Evolutionary conservation across 768 basidiomycete genomes (phyloP), one percentile per base, ranked within the genome.

Genomic region (Pulveroboletus sp.): DNA sequence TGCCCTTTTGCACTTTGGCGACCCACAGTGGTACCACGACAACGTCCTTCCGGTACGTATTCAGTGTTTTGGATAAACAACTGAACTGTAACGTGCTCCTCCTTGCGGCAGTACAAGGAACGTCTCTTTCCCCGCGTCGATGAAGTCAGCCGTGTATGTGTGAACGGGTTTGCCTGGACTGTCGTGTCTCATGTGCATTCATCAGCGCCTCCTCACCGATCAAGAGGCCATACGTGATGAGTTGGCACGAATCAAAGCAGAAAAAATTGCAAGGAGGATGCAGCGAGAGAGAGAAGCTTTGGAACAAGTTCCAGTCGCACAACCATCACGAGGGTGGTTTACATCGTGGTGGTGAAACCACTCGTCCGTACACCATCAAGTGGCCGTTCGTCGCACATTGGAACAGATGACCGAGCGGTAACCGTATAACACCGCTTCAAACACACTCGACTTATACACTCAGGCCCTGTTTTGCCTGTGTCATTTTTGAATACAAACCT

Each of bases 1-100:
- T 40, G 84, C 88, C 21, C 78, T 93, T 61, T 71, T 91, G 43
- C 86, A 92, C 68, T 93, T 89, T 62, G 90, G 91, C 39, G 88
- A 93, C 66, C 89, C 89, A 6, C 80, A 85, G 37, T 93, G 91
- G 91, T 93, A 93, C 62, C 76, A 78, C 48, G 71, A 75, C 42
- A 75, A 89, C 57, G 89, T 94, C 50, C 70, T 88, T 32, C 89
- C 91, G 8, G 86, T 90, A 64, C 49, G 82, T 55, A 28, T 37
- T 38, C 10, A 33, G 30, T 30, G 24, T 15, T 9, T 30, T 49
- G 39, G 18, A 18, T 33, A 35, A 35, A 31, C 39, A 8, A 46
- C 39, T 49, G 14, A 33, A 47, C 33, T 39, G 4, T 21, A 36
- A 14, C 5, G 8, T 21, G 14, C 8, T 11, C 26, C n/a, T 26